Conservation (phyloP, 805 yeast species). For the Millerozyma miso region DNA sequence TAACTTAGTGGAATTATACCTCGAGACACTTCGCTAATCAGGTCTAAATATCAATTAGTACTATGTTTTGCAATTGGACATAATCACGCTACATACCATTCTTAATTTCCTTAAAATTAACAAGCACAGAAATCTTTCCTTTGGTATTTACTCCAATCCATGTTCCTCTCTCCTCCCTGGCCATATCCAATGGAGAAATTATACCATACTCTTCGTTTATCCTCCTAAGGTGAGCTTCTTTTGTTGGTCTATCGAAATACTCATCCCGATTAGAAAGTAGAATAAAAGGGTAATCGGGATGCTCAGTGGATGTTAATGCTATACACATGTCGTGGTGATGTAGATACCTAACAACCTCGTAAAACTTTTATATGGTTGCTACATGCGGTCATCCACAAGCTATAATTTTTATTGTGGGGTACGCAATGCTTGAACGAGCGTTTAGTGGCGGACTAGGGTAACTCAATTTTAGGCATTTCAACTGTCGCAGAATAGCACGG, state of each 20-base stretch:
- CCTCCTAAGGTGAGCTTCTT: constrained; percentile 39
- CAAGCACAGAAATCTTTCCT: constrained; percentile 66
- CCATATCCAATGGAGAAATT: constrained; percentile 71
- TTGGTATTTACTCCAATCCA: constrained; percentile 75
- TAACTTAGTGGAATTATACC: constrained; percentile 49
- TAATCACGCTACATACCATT: constrained; percentile 10
- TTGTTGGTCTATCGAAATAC: constrained; percentile 68
- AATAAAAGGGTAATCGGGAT: constrained; percentile 71
- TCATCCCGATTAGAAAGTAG: constrained; percentile 87
- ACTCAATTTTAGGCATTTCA: no score
- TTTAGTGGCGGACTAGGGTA: no score
- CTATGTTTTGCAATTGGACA: no score
- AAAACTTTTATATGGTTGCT: not conserved
- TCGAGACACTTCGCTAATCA: constrained; percentile 41
- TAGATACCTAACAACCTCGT: no score
- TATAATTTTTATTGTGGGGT: not conserved
- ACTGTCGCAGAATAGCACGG: no score
- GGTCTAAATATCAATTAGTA: constrained; percentile 16
- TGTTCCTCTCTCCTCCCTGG: constrained; percentile 73
- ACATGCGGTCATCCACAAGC: not conserved
- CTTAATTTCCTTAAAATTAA: constrained; percentile 62
- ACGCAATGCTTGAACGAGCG: no score
- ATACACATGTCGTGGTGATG: constrained; percentile 74
- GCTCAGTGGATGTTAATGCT: constrained; percentile 59
- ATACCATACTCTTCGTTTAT: constrained; percentile 35